These are phyloP conservation scores for Oryza brachyantha DNA, from an alignment of 176 grass and related monocot species.

Conservation along the genomic window DNA sequence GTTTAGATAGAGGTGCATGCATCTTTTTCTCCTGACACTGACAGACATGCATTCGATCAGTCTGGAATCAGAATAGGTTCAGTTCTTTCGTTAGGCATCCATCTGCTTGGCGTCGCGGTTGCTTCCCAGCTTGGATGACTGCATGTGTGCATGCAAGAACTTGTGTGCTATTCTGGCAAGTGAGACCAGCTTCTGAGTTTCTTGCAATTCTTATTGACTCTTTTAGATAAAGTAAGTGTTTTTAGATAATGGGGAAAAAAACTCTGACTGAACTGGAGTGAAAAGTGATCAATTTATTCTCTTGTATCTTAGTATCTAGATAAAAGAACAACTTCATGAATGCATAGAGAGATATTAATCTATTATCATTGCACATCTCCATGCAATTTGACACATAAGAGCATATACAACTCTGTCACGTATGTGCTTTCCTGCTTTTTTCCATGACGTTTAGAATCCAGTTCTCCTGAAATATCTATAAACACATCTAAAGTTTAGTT, in stretches of 20 bases:
- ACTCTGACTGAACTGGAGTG: not conserved
- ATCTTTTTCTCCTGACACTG: not conserved
- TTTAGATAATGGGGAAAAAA: no score
- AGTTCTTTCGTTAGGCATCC: constrained; percentile 1
- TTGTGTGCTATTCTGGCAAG: not conserved
- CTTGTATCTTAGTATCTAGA: not conserved
- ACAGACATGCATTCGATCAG: not conserved
- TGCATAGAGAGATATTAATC: not conserved
- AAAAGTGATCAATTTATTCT: not conserved
- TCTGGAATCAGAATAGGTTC: not conserved
- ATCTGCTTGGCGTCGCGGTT: not conserved
- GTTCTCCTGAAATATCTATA: constrained; percentile 29
- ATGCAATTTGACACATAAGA: constrained; percentile 28
- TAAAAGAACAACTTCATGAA: not conserved
- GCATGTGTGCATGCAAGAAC: not conserved
- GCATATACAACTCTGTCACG: constrained; percentile 5
- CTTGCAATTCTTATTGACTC: not conserved
- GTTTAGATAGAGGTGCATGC: constrained; percentile 7
- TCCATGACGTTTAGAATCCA: constrained; percentile 35
- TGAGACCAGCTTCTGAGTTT: not conserved
- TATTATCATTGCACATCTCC: not conserved
- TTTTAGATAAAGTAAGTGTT: not conserved
- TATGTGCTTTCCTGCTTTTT: constrained; percentile 21
- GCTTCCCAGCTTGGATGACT: not conserved
- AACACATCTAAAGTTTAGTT: constrained; percentile 15